Conservation (phyloP, 208 protist species). For the Leishmania martiniquensis region DNA sequence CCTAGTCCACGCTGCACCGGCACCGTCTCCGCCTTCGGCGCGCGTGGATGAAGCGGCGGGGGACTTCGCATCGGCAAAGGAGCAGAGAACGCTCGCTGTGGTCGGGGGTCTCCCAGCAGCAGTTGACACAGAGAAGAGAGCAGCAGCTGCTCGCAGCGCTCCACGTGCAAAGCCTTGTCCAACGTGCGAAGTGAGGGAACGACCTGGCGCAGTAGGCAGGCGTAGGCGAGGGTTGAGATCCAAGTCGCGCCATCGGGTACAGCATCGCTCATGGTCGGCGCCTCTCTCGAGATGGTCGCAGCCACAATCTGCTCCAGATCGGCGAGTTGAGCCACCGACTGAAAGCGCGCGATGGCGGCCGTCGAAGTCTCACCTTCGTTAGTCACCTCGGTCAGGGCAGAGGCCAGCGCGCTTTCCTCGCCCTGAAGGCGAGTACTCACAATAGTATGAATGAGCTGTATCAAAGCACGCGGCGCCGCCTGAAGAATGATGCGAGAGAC, state of each 20-base stretch:
- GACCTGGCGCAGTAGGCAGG: slow-evolving; percentile 29
- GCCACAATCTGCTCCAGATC: slow-evolving; percentile 9
- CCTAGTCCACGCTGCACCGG: slow-evolving; percentile 24
- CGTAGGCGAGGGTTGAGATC: slow-evolving; percentile 19
- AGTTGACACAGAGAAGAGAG: slow-evolving; percentile 11
- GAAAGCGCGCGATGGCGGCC: slow-evolving; percentile 10
- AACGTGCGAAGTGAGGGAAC: slow-evolving; percentile 20
- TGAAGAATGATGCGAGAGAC: slow-evolving; percentile 32
- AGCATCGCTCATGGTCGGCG: background rate
- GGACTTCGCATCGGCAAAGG: background rate
- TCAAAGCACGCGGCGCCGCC: slow-evolving; percentile 10
- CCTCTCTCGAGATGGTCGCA: background rate
- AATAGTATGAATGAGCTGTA: slow-evolving; percentile 23
- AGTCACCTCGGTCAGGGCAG: slow-evolving; percentile 7
- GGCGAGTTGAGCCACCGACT: slow-evolving; percentile 11
- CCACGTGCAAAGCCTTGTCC: slow-evolving; percentile 8
- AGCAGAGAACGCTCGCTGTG: background rate
- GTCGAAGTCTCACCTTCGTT: background rate
- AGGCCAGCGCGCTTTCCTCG: slow-evolving; percentile 1
- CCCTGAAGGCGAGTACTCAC: slow-evolving; percentile 5
- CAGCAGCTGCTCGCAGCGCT: slow-evolving; percentile 15
- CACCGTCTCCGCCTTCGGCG: background rate
- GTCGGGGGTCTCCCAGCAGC: slow-evolving; percentile 6
- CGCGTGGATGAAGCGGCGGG: slow-evolving; percentile 24
- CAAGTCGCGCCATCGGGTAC: slow-evolving; percentile 8